Percentiles rank a stretch among this genome's conserved stretches.
These are phyloP conservation scores for Paramecium caudatum DNA, from an alignment of 73 alveolate species.

Conservation along the genomic window DNA sequence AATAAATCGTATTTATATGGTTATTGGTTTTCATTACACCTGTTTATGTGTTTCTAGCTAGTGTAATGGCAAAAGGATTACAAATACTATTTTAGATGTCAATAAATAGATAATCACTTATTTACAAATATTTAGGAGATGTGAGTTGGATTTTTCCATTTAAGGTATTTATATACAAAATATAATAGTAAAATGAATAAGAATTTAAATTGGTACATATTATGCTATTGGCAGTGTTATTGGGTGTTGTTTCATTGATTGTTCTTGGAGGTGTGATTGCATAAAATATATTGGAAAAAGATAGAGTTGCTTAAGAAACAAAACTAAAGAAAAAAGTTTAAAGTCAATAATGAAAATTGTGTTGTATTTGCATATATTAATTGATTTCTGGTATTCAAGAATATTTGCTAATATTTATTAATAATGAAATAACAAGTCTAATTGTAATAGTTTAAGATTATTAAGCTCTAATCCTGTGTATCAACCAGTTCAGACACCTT, in stretches of 20 bases:
- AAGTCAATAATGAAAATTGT: too few relatives aligned
- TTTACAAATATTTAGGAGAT: constrained; percentile 53
- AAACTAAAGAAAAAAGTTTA: too few relatives aligned
- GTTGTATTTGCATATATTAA: too few relatives aligned
- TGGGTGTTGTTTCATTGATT: not conserved
- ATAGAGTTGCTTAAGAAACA: not conserved
- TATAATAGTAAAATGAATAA: constrained; percentile 13
- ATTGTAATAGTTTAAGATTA: too few relatives aligned
- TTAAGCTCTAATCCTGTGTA: too few relatives aligned
- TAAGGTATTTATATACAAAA: not conserved
- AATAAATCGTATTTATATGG: constrained; percentile 27
- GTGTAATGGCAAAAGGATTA: constrained; percentile 17
- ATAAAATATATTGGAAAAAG: constrained; percentile 12
- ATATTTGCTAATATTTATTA: too few relatives aligned
- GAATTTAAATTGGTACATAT: constrained; percentile 56
- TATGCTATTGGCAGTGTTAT: not conserved
- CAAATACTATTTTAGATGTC: constrained; percentile 14
- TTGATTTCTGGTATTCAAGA: too few relatives aligned
- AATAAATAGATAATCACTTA: constrained; percentile 34
- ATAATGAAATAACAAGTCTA: too few relatives aligned
- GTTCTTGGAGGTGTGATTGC: constrained; percentile 4
- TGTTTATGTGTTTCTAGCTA: constrained; percentile 14
- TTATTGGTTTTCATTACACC: constrained; percentile 43
- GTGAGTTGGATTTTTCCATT: constrained; percentile 60
- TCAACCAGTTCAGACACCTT: too few relatives aligned